Conservation (phyloP, 768 basidiomycete genomes). For the Mycena latifolia region DNA sequence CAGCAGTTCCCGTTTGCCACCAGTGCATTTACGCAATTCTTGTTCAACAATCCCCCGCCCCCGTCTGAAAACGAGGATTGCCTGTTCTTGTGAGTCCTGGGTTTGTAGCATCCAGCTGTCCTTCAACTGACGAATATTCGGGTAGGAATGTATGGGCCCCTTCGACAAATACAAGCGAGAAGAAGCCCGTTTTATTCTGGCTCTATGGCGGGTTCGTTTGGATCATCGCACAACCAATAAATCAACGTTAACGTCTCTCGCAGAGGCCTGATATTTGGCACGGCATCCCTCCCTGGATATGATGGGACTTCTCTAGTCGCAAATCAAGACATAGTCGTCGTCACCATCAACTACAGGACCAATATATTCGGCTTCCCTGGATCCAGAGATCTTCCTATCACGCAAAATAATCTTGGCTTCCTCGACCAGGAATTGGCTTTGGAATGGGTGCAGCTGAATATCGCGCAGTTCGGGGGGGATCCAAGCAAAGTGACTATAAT, state of each 20-base stretch:
- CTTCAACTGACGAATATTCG: too few species aligned
- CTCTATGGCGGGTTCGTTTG: slow-evolving; percentile 22
- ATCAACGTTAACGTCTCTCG: not conserved
- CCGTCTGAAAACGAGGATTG: slow-evolving; percentile 25
- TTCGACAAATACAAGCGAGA: not conserved
- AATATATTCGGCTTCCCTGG: slow-evolving; percentile 25
- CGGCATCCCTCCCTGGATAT: slow-evolving; percentile 3
- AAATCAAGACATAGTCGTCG: slow-evolving; percentile 23
- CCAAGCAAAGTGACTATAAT: slow-evolving; percentile 45
- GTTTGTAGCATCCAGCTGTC: not conserved
- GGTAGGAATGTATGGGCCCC: slow-evolving; percentile 22
- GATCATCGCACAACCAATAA: too few species aligned
- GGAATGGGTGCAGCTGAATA: slow-evolving; percentile 57
- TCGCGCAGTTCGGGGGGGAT: slow-evolving; percentile 60
- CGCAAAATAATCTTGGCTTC: slow-evolving; percentile 21
- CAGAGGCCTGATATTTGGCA: slow-evolving; percentile 15
- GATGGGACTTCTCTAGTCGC: slow-evolving; percentile 16
- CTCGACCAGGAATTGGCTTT: slow-evolving; percentile 39
- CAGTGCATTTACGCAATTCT: not conserved
- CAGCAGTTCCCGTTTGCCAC: slow-evolving; percentile 18
- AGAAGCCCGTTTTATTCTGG: slow-evolving; percentile 19
- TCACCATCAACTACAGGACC: slow-evolving; percentile 24
- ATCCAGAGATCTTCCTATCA: slow-evolving; percentile 5
- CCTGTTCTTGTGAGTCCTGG: slow-evolving; percentile 18
- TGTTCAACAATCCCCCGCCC: slow-evolving; percentile 24